Conservation (phyloP, 2,329 filamentous ascomycete genomes). For the Cladosporium halotolerans region DNA sequence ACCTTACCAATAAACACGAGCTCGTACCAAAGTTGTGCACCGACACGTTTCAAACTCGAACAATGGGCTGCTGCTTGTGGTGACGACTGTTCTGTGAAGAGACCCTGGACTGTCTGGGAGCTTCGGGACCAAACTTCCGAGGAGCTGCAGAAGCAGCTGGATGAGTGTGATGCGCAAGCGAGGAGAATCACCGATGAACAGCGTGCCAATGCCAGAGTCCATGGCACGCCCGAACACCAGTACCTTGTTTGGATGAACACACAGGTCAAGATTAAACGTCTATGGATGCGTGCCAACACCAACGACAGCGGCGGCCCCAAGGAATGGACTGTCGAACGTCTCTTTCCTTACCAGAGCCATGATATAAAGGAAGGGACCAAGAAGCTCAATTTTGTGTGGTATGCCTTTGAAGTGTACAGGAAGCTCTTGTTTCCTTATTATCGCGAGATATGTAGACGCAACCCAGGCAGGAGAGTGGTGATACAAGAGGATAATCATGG, state of each 20-base stretch:
- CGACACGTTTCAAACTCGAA: background rate
- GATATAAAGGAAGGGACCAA: background rate
- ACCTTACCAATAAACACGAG: background rate
- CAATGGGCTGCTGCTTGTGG: background rate
- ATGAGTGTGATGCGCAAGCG: background rate
- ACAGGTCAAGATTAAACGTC: background rate
- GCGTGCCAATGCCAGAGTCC: background rate
- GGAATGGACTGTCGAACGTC: conserved; percentile 33
- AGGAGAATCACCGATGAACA: background rate
- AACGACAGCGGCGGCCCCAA: background rate
- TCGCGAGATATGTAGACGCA: background rate
- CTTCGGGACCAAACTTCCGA: background rate
- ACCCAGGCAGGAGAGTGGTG: background rate
- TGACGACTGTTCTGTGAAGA: background rate
- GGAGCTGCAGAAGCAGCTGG: background rate
- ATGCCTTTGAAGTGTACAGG: background rate
- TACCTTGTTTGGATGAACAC: background rate
- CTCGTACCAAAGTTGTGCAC: background rate
- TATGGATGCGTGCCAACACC: background rate
- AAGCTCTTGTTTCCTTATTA: background rate
- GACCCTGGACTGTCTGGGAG: background rate
- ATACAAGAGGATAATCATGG: background rate
- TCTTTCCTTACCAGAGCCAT: background rate
- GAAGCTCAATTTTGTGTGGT: background rate
- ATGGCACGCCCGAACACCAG: background rate